Percentiles rank a stretch among this genome's conserved stretches.
Evolutionary conservation across 305 asterid genomes (phyloP).

Genomic region (Fraxinus xanthoxyloides): DNA sequence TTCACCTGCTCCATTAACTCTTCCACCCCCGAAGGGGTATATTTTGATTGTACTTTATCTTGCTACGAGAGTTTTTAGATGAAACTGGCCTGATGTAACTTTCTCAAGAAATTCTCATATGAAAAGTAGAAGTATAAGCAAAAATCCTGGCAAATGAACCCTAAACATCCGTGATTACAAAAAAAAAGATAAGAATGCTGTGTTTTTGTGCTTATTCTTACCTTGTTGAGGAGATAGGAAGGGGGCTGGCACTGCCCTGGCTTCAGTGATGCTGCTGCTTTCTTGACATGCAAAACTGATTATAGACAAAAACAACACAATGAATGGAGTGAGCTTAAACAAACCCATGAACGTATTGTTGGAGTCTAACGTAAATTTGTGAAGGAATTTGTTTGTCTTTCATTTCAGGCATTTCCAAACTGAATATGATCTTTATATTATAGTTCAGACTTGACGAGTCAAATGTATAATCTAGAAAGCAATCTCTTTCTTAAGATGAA

Average conservation of each 20-base stretch:
- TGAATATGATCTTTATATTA: not conserved
- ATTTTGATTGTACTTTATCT: too few species aligned
- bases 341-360: constrained; percentile 10
- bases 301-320: constrained; percentile 11
- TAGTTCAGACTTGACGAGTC: not conserved
- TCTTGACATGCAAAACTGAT: constrained; percentile 14
- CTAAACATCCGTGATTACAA: not conserved
- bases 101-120: too few species aligned
- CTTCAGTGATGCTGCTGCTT: constrained; percentile 20
- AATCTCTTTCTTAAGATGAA: not conserved
- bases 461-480: not conserved
- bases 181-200: not conserved
- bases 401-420: not conserved
- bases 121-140: too few species aligned
- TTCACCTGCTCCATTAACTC: too few species aligned
- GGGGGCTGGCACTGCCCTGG: constrained; percentile 20
- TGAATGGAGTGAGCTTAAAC: not conserved
- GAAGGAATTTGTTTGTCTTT: not conserved
- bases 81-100: too few species aligned
- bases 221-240: constrained; percentile 22
- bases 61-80: too few species aligned
- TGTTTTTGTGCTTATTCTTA: constrained; percentile 1
- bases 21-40: too few species aligned
- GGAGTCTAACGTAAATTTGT: not conserved
- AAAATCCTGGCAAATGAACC: not conserved